Evolutionary conservation across 352 stramenopile genomes (phyloP).

Genomic region (Pythium volutum): DNA sequence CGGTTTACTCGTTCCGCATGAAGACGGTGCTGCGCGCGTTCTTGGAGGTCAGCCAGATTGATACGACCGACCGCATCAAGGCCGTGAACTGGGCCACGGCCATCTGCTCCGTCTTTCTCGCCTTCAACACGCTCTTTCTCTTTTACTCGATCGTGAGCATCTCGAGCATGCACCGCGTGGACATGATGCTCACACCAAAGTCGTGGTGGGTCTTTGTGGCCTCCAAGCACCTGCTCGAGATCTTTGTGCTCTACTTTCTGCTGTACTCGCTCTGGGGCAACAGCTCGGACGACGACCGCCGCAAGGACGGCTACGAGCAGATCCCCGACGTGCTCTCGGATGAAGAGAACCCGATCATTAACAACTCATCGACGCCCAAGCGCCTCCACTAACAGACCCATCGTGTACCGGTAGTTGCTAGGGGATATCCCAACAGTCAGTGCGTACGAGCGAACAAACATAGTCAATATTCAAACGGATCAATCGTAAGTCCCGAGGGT

Average conservation of each 20-base stretch:
- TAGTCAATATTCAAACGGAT: constrained; percentile 8
- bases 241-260: constrained; percentile 93
- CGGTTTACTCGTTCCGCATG: constrained; percentile 95
- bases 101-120: constrained; percentile 94
- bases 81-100: constrained; percentile 95
- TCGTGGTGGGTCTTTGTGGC: constrained; percentile 94
- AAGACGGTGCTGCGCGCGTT: constrained; percentile 95
- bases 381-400: constrained; percentile 29
- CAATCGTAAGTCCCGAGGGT: no score
- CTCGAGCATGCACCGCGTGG: constrained; percentile 81
- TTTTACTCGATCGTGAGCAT: constrained; percentile 83
- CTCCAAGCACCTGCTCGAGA: constrained; percentile 92
- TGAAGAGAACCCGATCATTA: constrained; percentile 33
- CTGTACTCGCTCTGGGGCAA: constrained; percentile 93
- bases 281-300: constrained; percentile 59
- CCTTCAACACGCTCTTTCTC: constrained; percentile 90
- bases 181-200: constrained; percentile 78
- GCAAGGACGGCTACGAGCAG: constrained; percentile 71
- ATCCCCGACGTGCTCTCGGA: constrained; percentile 71
- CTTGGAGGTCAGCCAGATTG: constrained; percentile 95
- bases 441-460: neutral
- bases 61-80: constrained; percentile 94
- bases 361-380: constrained; percentile 20
- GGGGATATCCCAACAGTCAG: no score
- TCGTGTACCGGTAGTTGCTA: no score